Conservation (phyloP, 768 basidiomycete species). For the Amylocystis lapponica region DNA sequence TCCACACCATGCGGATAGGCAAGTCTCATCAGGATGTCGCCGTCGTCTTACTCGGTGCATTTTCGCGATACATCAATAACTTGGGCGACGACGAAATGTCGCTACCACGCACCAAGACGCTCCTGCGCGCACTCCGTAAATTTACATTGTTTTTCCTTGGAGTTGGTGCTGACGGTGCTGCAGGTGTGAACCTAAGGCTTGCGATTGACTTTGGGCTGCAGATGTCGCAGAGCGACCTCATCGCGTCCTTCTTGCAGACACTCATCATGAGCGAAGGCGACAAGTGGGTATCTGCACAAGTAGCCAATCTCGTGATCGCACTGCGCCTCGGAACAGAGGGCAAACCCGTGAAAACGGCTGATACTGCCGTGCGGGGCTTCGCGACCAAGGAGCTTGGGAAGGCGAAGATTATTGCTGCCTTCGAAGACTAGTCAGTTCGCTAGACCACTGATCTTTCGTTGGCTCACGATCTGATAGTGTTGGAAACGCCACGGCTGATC, state of each 20-base stretch:
- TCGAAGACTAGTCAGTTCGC: conserved; percentile 78
- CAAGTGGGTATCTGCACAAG: conserved; percentile 75
- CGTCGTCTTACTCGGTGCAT: conserved; percentile 82
- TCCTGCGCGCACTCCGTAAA: conserved; percentile 77
- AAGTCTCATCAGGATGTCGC: conserved; percentile 75
- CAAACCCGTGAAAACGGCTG: conserved; percentile 72
- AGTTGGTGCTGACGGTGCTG: neutral
- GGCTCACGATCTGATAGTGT: conserved; percentile 42
- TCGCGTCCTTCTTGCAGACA: conserved; percentile 91
- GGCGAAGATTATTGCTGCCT: conserved; percentile 68
- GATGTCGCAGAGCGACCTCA: conserved; percentile 75
- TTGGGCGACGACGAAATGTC: conserved; percentile 75
- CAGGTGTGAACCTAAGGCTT: conserved; percentile 80
- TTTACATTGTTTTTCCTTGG: conserved; percentile 4
- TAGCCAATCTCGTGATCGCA: conserved; percentile 61
- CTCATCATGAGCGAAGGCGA: conserved; percentile 96
- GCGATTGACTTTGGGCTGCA: conserved; percentile 88
- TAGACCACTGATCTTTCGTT: neutral
- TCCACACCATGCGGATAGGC: conserved; percentile 86
- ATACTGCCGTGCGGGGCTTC: conserved; percentile 74
- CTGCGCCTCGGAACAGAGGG: conserved; percentile 62
- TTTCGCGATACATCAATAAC: conserved; percentile 89
- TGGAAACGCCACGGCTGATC: conserved; percentile 84
- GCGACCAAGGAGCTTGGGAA: conserved; percentile 82
- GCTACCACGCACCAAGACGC: conserved; percentile 58